Conservation (phyloP, 2,329 filamentous ascomycete species). For the Bisporella sp. region DNA sequence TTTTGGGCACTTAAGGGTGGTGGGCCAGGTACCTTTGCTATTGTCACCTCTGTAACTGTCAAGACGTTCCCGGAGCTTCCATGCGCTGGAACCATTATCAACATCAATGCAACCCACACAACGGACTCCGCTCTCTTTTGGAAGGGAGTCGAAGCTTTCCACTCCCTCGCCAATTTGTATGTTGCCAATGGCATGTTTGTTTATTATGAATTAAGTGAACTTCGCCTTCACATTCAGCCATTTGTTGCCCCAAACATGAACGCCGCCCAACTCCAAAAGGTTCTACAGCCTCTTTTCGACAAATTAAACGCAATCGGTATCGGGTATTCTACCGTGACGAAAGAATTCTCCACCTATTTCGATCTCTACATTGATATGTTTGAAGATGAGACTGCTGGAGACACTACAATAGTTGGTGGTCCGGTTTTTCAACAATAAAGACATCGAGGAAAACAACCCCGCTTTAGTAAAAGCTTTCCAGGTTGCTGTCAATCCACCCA, state of each 20-base stretch:
- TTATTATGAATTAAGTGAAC: constrained; percentile 41
- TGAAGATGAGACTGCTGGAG: constrained; percentile 20
- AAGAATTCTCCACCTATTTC: too few species aligned
- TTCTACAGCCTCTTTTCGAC: constrained; percentile 39
- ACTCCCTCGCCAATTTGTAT: constrained; percentile 36
- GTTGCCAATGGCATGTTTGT: constrained; percentile 42
- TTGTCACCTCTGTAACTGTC: constrained; percentile 48
- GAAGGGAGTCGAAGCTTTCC: constrained; percentile 39
- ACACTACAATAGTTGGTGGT: constrained; percentile 31
- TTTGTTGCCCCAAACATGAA: constrained; percentile 41
- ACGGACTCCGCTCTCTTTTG: constrained; percentile 37
- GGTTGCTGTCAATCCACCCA: constrained; percentile 21
- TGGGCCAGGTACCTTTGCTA: constrained; percentile 50
- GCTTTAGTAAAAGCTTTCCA: constrained; percentile 21
- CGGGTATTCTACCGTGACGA: constrained; percentile 17
- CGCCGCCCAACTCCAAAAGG: constrained; percentile 32
- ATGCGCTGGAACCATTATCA: constrained; percentile 37
- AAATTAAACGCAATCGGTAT: constrained; percentile 32
- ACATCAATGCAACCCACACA: constrained; percentile 30
- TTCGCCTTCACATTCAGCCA: constrained; percentile 39
- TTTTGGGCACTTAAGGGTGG: constrained; percentile 59
- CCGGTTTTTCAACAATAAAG: constrained; percentile 35
- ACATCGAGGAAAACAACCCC: constrained; percentile 22
- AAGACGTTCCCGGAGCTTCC: constrained; percentile 39
- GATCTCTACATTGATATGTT: constrained; percentile 22